A percentile compares a stretch with the other conserved stretches of the same genome.
phyloP scores from a whole-genome alignment of 208 protist species.

The Wallacemonas sp. region DNA sequence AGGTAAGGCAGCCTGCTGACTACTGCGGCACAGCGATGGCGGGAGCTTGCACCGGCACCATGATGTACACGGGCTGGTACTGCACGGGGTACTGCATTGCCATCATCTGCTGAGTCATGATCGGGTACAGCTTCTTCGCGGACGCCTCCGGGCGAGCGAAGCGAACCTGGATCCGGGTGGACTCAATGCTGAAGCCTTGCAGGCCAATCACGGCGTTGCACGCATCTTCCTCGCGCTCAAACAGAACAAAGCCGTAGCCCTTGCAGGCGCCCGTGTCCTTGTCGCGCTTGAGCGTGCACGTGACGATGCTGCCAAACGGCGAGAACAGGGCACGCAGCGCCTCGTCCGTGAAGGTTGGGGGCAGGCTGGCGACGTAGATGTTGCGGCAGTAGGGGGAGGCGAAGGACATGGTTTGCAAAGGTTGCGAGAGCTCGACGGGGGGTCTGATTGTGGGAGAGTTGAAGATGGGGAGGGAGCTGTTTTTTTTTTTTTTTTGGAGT shows the following conservation, averaged over 20 bases:
- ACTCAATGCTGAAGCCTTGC: slow-evolving; percentile 55
- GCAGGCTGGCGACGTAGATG: slow-evolving; percentile 88
- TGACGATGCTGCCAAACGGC: slow-evolving; percentile 66
- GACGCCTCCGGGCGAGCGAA: slow-evolving; percentile 76
- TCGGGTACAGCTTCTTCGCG: slow-evolving; percentile 70
- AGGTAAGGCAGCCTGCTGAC: slow-evolving; percentile 3
- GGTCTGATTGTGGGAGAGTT: not conserved
- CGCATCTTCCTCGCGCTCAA: slow-evolving; percentile 60
- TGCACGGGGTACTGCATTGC: slow-evolving; percentile 13
- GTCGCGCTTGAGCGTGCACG: slow-evolving; percentile 69
- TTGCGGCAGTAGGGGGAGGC: slow-evolving; percentile 67
- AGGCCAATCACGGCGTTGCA: slow-evolving; percentile 67
- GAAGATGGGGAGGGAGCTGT: not conserved
- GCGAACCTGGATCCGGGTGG: slow-evolving; percentile 83
- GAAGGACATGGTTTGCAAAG: slow-evolving; percentile 64
- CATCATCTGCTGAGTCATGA: slow-evolving; percentile 61
- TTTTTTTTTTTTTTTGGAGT: not conserved
- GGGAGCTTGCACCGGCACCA: slow-evolving; percentile 37
- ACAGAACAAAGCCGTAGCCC: slow-evolving; percentile 89
- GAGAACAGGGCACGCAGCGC: slow-evolving; percentile 71
- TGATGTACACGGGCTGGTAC: slow-evolving; percentile 53
- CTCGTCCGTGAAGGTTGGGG: slow-evolving; percentile 68
- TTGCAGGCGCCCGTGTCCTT: slow-evolving; percentile 66
- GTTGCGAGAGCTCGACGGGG: no score
- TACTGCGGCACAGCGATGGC: slow-evolving; percentile 29